These are phyloP conservation scores for Cercophora newfieldiana DNA, from an alignment of 495 filamentous ascomycete genomes.

Conservation along the genomic window DNA sequence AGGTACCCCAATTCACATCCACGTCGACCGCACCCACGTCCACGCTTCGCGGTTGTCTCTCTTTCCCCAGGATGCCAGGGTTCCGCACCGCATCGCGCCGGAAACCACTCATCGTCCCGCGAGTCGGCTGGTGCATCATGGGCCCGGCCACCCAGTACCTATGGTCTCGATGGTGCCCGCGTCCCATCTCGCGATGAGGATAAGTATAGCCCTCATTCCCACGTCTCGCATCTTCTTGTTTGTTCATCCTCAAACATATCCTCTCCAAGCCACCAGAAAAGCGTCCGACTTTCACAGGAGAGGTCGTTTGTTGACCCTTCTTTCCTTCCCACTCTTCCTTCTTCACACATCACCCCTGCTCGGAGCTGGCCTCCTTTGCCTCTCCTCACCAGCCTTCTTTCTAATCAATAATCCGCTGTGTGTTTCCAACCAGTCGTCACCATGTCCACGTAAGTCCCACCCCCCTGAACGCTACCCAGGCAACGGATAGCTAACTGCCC, in stretches of 20 bases:
- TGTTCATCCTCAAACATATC: constrained; percentile 32
- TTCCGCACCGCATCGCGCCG: constrained; percentile 25
- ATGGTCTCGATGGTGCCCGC: constrained; percentile 38
- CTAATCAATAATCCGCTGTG: constrained; percentile 43
- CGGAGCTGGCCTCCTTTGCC: constrained; percentile 46
- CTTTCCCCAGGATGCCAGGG: constrained; percentile 2
- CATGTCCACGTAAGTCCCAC: constrained; percentile 53
- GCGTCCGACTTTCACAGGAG: constrained; percentile 29
- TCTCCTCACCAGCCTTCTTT: constrained; percentile 25
- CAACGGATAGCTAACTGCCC: constrained; percentile 27
- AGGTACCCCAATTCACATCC: constrained; percentile 2
- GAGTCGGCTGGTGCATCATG: constrained; percentile 34
- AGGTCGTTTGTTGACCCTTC: constrained; percentile 24
- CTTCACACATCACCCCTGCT: constrained; percentile 21
- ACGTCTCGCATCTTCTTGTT: constrained; percentile 36
- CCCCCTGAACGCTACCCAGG: not conserved
- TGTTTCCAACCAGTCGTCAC: constrained; percentile 32
- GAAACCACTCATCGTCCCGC: constrained; percentile 23
- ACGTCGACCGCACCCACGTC: constrained; percentile 15
- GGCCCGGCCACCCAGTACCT: constrained; percentile 40
- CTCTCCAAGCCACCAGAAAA: constrained; percentile 22
- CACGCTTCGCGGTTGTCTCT: constrained; percentile 19
- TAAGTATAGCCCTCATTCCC: constrained; percentile 37
- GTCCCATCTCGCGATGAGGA: constrained; percentile 31
- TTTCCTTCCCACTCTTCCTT: constrained; percentile 21